Evolutionary conservation across 352 stramenopile genomes (phyloP), one percentile per base, ranked within the genome.

Genomic region (Globisporangium camurandrum): DNA sequence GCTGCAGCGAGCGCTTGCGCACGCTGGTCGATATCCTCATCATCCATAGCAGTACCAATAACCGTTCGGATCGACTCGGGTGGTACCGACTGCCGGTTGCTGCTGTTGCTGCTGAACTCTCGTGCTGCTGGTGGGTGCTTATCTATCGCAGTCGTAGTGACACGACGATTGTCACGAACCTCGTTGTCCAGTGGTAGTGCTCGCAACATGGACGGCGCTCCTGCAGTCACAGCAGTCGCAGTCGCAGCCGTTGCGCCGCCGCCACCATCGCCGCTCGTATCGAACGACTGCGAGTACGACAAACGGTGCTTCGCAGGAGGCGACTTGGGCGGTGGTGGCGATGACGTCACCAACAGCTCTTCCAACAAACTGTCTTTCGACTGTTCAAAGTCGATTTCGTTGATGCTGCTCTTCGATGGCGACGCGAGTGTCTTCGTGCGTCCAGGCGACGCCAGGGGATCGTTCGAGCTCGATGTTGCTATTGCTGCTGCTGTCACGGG

Each of bases 291-390:
- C 7, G 67, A 81, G 49, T 75, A 77, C 16, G 72, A 79, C 31
- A 62, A 64, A n/a, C 54, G 67, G n/a, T 58, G 64, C 10, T 61
- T 46, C 19, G 30, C 51, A 5, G 49, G 43, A 47, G 46, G 46
- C 17, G 54, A 53, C 1, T n/a, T n/a, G n/a, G 51, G 56, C 27
- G 62, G 61, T 7, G 59, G 48, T 12, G 67, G 59, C 2, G 71
- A 57, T n/a, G 33, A n/a, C n/a, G n/a, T n/a, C n/a, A n/a, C 11
- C 14, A 85, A 44, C 14, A 87, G 63, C 40, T 87, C 72, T 43
- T 87, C 72, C 5, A 87, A 57, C 3, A 87, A 41, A 54, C 71
- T 79, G 55, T 82, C 72, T 49, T 87, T 87, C 9, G 72, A 75
- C 52, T 81, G 75, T 49, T 87, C 75, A 36, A 85, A 87, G 31